Evolutionary conservation across 352 stramenopile genomes (phyloP).

Genomic region (Pythium utonaiense): DNA sequence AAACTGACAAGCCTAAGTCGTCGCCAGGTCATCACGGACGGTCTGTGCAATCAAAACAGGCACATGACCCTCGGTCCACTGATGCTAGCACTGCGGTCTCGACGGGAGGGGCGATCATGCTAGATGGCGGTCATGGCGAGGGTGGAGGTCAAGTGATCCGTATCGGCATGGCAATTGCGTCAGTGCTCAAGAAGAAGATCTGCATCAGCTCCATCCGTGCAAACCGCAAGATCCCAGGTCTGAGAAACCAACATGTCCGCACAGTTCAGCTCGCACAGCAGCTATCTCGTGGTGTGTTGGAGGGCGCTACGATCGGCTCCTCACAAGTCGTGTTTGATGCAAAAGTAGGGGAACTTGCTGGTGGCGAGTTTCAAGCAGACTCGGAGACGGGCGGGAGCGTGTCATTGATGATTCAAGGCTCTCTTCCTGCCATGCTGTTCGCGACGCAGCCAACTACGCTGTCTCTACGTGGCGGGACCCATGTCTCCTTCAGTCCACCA

Average conservation of each 20-base stretch:
- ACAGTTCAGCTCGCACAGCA: constrained; percentile 58
- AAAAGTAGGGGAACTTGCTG: constrained; percentile 3
- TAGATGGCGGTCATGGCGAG: constrained; percentile 69
- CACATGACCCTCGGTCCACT: background rate
- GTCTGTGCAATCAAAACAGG: background rate
- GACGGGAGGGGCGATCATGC: constrained; percentile 21
- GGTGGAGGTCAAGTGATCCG: constrained; percentile 89
- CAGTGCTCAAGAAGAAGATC: constrained; percentile 56
- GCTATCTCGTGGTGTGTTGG: constrained; percentile 31
- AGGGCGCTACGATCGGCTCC: constrained; percentile 45
- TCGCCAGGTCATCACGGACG: background rate
- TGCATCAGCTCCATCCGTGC: constrained; percentile 77
- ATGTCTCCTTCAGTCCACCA: constrained; percentile 58
- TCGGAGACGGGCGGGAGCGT: constrained; percentile 55
- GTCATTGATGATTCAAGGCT: constrained; percentile 65
- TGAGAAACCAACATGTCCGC: constrained; percentile 82
- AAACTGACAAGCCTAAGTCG: constrained; percentile 12
- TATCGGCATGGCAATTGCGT: constrained; percentile 67
- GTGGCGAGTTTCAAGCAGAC: constrained; percentile 26
- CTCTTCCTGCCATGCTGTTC: constrained; percentile 46
- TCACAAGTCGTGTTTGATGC: constrained; percentile 41
- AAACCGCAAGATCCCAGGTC: constrained; percentile 60
- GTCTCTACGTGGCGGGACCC: constrained; percentile 45
- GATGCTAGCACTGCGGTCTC: background rate
- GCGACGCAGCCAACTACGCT: constrained; percentile 25